Base-by-base conservation (phyloP, 768 basidiomycete genomes). In the Rhizopogon vulgaris region DNA sequence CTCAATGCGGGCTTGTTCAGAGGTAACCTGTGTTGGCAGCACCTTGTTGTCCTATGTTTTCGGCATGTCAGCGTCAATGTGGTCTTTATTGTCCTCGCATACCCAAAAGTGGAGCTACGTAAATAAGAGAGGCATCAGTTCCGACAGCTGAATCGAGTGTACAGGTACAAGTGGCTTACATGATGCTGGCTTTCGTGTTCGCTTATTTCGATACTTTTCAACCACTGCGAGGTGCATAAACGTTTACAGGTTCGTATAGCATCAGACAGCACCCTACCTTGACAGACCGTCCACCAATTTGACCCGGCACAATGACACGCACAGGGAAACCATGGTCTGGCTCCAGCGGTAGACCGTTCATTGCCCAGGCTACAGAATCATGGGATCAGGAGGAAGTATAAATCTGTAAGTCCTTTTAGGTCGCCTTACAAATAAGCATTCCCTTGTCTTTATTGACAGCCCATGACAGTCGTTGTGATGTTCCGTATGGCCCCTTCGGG, bases 321-420 rank as follows among this genome's bases (percentile, higher is more conserved):
- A 85, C 59, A 0, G 84, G 84, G 56, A 74, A 83, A 10, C 84
- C 84, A 54, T 86, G 84, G 56, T 85, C 83, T 5, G 82, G 81
- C 41, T 76, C 74, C 7, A 85, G 62, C 57, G 76, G 73, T 22
- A 75, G 63, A 1, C 82, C 82, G 52, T 84, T 84, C 82, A 84
- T 83, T 11, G 71, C 75, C 79, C 80, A 76, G 5, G 72, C 72
- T 65, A 15, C 36, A 10, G n/a, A 8, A 28, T 28, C 9, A 28
- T 14, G 1, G 22, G 34, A 9, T 43, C 24, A 17, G 45, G 8
- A 46, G 25, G 32, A 25, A 17, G 17, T 11, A 10, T 24, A 4
- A 36, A 18, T 22, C 8, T 17, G 18, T 22, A 38, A 24, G 8
- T 28, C 9, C 2, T 28, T 28, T 28, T 8, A 28, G 5, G 1